A percentile compares a stretch with the other conserved stretches of the same genome.
Evolutionary conservation across 768 basidiomycete genomes (phyloP).

Genomic region (Tubosaeta sp.): DNA sequence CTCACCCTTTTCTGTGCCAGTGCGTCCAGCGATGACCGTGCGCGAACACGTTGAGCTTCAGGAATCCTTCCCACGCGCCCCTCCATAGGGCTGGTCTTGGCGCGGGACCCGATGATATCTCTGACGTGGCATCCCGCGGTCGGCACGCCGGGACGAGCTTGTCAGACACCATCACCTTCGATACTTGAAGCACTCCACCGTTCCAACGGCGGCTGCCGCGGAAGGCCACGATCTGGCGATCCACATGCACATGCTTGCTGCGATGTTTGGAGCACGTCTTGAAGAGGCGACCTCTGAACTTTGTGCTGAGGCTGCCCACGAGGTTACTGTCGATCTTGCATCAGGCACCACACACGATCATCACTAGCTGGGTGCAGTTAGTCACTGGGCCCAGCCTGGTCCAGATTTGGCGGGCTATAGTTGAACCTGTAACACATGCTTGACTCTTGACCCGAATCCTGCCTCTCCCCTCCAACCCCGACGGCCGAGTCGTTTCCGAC

Average conservation of each 20-base stretch:
- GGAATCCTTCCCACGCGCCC: neutral
- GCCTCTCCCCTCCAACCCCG: no score
- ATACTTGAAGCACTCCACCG: neutral
- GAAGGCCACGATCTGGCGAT: neutral
- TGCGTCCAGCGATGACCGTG: neutral
- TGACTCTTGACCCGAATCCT: no score
- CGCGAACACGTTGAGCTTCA: neutral
- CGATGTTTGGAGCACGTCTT: neutral
- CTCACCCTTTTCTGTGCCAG: neutral
- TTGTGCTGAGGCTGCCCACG: neutral
- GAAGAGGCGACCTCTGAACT: neutral
- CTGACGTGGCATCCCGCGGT: neutral
- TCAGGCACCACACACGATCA: neutral
- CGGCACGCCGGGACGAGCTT: neutral
- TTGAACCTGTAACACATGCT: neutral
- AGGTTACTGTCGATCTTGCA: neutral
- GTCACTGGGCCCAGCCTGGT: neutral
- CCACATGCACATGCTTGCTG: neutral
- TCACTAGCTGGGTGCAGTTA: neutral
- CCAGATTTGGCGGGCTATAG: neutral
- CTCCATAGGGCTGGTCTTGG: no score
- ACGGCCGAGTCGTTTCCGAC: neutral
- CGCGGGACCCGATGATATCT: neutral
- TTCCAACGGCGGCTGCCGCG: neutral
- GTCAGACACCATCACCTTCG: neutral